Evolutionary conservation across 164 flowering plant species (phyloP), one percentile per base, ranked within the genome.

Genomic region (Pachysandra terminalis): DNA sequence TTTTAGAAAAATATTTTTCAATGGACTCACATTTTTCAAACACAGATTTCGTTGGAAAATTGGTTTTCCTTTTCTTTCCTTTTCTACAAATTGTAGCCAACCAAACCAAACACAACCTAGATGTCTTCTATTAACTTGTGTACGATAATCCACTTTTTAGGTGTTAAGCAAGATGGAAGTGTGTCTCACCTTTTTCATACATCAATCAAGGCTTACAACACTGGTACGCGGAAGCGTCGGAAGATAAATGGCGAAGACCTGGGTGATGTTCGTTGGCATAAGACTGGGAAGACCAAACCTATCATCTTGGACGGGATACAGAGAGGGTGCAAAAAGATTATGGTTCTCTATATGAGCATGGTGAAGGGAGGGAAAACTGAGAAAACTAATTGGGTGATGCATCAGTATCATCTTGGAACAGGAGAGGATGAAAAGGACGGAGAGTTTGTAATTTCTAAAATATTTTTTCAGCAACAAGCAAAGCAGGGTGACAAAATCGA

Each of bases 311-410:
- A 95, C 72, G 97, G 97, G 24, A 78, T 83, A 40, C 97, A 92
- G 41, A 82, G 55, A 65, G 98, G 98, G 14, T 90, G 93, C 66
- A 92, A 95, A 77, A 95, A 95, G 75, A 95, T 95, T 60, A 87
- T 95, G 98, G 98, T 95, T 74, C 84, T 95, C 5, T 90, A 95
- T 68, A 69, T 83, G 70, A 86, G 80, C 75, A 63, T 65, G 16
- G 76, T 57, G 1, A 82, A 65, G 68, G 93, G 97, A 71, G 91
- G 83, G 5, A 95, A 89, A 66, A 35, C 97, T 26, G 97, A 89
- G 79, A 95, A 92, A 73, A 89, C 97, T 32, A 90, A 85, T 75
- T 95, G 98, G 98, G 97, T 90, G 41, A 92, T 92, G 97, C 97
- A 95, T 68, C 98, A 95, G 63, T 95, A 95, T 68, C 98, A 95